These are phyloP conservation scores for Pulveroboletus sp. DNA, from an alignment of 768 basidiomycete species.

Conservation along the genomic window DNA sequence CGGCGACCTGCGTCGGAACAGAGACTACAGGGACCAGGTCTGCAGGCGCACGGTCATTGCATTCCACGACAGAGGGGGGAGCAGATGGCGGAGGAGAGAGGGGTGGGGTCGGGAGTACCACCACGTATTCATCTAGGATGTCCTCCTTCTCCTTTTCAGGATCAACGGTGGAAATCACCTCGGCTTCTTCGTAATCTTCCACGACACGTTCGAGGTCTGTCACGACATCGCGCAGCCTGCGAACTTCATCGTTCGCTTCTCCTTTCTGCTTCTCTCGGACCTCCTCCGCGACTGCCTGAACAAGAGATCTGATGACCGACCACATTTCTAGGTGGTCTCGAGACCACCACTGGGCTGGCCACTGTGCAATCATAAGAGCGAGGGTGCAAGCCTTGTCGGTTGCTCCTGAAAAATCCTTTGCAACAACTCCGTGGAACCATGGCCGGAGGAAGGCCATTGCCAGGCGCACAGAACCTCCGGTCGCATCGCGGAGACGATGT, in stretches of 20 bases:
- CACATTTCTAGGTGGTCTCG: constrained; percentile 60
- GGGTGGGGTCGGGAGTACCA: constrained; percentile 21
- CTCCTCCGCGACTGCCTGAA: constrained; percentile 62
- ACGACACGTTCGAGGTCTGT: constrained; percentile 46
- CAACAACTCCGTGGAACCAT: constrained; percentile 58
- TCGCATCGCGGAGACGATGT: constrained; percentile 59
- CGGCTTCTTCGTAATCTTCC: constrained; percentile 37
- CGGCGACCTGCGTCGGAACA: constrained; percentile 7
- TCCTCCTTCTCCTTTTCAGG: constrained; percentile 16
- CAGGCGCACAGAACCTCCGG: constrained; percentile 62
- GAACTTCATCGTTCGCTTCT: constrained; percentile 43
- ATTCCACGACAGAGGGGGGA: constrained; percentile 18
- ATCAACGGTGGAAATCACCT: constrained; percentile 22
- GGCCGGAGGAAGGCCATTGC: constrained; percentile 64
- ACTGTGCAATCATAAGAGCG: constrained; percentile 51
- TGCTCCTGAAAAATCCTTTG: constrained; percentile 37
- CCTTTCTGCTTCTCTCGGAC: constrained; percentile 47
- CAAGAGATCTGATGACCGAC: constrained; percentile 54
- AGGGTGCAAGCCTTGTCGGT: constrained; percentile 39
- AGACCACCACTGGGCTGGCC: constrained; percentile 69
- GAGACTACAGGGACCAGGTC: neutral
- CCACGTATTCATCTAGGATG: constrained; percentile 7
- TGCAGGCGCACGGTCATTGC: constrained; percentile 5
- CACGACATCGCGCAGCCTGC: constrained; percentile 47
- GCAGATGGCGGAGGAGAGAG: constrained; percentile 18